A percentile compares a stretch with the other conserved stretches of the same genome.
phyloP scores from a whole-genome alignment of 495 filamentous ascomycete genomes.

The Lineolata rhizophorae region DNA sequence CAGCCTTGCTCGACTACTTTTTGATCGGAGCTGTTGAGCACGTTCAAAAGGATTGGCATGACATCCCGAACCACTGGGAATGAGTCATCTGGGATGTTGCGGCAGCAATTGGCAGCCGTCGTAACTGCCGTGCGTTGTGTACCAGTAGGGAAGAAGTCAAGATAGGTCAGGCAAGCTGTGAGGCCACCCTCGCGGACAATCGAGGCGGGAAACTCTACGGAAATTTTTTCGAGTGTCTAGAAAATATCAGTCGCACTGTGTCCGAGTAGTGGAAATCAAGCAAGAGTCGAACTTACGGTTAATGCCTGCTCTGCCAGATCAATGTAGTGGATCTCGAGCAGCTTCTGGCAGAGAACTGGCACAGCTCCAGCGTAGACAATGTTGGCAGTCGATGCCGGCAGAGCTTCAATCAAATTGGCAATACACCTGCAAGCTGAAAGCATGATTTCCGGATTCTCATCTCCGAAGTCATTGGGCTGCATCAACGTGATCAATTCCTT shows the following conservation, averaged over 20 bases:
- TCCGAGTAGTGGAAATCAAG: too few relatives aligned
- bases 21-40: constrained; percentile 79
- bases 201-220: constrained; percentile 81
- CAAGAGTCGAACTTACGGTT: too few relatives aligned
- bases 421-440: constrained; percentile 88
- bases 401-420: constrained; percentile 93
- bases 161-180: constrained; percentile 76
- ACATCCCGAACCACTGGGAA: constrained; percentile 77
- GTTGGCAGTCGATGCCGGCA: constrained; percentile 78
- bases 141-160: constrained; percentile 95
- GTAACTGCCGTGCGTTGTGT: constrained; percentile 93
- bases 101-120: constrained; percentile 93
- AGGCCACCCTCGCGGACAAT: constrained; percentile 94
- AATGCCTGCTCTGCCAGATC: constrained; percentile 93
- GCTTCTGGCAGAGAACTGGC: constrained; percentile 77
- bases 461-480: constrained; percentile 69
- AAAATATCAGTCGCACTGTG: too few relatives aligned
- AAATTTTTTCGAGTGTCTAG: constrained; percentile 96
- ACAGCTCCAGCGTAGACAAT: constrained; percentile 94
- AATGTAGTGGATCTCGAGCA: constrained; percentile 87
- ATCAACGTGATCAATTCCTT: constrained; percentile 87
- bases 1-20: constrained; percentile 94
- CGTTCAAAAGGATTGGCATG: constrained; percentile 83
- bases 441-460: constrained; percentile 95
- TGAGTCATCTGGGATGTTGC: constrained; percentile 76